Evolutionary conservation across 2,329 filamentous ascomycete genomes (phyloP).

Genomic region (Ophiocordyceps unilateralis): DNA sequence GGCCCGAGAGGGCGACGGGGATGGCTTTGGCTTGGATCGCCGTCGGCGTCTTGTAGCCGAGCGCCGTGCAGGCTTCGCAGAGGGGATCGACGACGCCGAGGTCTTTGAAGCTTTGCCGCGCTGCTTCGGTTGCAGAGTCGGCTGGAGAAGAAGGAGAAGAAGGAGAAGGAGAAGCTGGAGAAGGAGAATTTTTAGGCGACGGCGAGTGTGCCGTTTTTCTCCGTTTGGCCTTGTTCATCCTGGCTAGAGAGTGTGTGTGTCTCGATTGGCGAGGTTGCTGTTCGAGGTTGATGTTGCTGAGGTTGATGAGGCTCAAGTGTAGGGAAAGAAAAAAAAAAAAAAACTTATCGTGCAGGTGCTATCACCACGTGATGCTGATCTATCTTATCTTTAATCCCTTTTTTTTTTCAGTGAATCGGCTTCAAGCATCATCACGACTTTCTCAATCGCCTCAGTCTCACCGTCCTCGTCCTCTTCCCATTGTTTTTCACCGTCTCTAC

Average conservation of each 20-base stretch:
- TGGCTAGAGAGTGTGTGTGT: neutral
- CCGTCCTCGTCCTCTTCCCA: neutral
- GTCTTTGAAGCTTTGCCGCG: constrained; percentile 46
- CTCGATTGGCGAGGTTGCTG: neutral
- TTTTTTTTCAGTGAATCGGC: too few relatives aligned
- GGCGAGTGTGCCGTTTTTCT: constrained; percentile 21
- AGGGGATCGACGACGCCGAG: constrained; percentile 70
- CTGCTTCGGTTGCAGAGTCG: neutral
- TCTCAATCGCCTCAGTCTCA: too few relatives aligned
- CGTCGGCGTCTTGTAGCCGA: constrained; percentile 75
- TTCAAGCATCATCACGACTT: neutral
- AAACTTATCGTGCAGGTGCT: neutral
- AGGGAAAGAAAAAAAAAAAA: neutral
- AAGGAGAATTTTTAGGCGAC: too few relatives aligned
- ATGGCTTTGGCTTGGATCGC: constrained; percentile 80
- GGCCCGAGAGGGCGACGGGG: constrained; percentile 57
- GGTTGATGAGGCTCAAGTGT: constrained; percentile 1
- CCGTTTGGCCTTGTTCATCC: constrained; percentile 21
- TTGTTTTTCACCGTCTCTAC: neutral
- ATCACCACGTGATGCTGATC: neutral
- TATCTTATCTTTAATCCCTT: neutral
- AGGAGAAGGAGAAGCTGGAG: neutral
- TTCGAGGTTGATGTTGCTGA: neutral
- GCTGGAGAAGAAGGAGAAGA: neutral
- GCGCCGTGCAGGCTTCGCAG: constrained; percentile 68